Evolutionary conservation across 441 rosid species (phyloP), one percentile per base, ranked within the genome.

Genomic region (Croton laevigatus): DNA sequence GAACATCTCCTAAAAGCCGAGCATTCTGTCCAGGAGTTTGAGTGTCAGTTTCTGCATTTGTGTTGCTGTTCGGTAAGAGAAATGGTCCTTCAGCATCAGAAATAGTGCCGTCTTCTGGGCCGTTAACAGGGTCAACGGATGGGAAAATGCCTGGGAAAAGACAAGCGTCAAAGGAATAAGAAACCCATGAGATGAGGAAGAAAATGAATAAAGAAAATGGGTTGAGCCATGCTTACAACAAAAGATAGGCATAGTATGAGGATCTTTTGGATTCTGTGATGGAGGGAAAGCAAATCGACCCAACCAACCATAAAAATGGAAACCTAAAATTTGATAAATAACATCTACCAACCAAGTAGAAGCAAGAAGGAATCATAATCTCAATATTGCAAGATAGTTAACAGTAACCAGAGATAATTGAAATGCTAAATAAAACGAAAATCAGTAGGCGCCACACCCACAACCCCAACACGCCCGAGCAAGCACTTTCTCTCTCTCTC

Each of bases 251-350:
- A 13, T 23, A 0, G 13, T 63, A 9, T 17, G 46, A 45, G 17
- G 66, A 45, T 57, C 67, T n/a, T 23, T 62, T 19, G 62, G 55
- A 44, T 20, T 66, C 45, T 11, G 40, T 12, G 74, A 45, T 32
- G 77, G 77, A 62, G 73, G 70, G 45, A 62, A 73, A 51, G 23
- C 70, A 57, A 73, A 63, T 68, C 78, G 75, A 59, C 75, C 73
- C 64, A 66, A 53, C 77, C 82, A 79, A 59, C 73, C 73, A 67
- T 10, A 14, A 5, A 62, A 34, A 34, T 6, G 70, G 58, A 53
- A 14, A 45, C 49, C 74, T 17, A 65, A 60, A 20, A 64, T 22
- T 38, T 36, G 66, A 60, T 58, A 13, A 38, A 69, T 27, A 36
- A 11, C 19, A 69, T 61, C 76, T 68, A 70, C 40, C 36, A 78